Conservation (phyloP, 495 filamentous ascomycete genomes). For the Hypomontagnella monticulosa region DNA sequence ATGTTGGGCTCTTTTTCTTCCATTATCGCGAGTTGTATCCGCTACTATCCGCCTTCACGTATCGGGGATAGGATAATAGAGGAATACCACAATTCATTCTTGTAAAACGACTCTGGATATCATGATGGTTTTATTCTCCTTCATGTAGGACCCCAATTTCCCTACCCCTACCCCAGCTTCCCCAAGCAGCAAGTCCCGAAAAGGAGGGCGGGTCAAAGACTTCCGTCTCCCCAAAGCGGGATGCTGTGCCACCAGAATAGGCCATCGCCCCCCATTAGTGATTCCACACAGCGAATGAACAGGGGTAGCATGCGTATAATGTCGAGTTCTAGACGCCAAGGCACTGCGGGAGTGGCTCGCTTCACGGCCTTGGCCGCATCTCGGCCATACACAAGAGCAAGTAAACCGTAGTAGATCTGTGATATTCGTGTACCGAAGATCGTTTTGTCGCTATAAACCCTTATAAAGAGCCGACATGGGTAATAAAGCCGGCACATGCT, state of each 20-base stretch:
- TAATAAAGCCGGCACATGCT: conserved; percentile 13
- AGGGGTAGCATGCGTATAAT: conserved; percentile 27
- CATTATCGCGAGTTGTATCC: conserved; percentile 20
- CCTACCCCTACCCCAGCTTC: conserved; percentile 22
- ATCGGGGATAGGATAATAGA: conserved; percentile 3
- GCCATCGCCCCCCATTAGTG: conserved; percentile 13
- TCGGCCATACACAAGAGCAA: conserved; percentile 3
- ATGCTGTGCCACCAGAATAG: conserved; percentile 18
- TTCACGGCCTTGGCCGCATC: conserved; percentile 29
- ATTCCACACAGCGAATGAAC: conserved; percentile 6
- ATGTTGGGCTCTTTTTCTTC: conserved; percentile 32
- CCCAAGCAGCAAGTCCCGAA: conserved; percentile 30
- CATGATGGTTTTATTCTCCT: conserved; percentile 30
- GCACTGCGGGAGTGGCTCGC: conserved; percentile 17
- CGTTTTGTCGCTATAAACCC: conserved; percentile 2
- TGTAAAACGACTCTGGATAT: conserved; percentile 7
- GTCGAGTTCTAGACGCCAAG: conserved; percentile 31
- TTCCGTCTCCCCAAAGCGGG: conserved; percentile 21
- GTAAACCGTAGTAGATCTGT: conserved; percentile 22
- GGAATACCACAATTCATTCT: not conserved
- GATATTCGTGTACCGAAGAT: conserved; percentile 20
- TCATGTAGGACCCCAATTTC: conserved; percentile 13
- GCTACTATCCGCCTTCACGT: not conserved
- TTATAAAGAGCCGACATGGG: conserved; percentile 23
- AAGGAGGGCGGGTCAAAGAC: conserved; percentile 20